phyloP scores from a whole-genome alignment of 2,329 filamentous ascomycete species.

The Epicoccum nigrum region DNA sequence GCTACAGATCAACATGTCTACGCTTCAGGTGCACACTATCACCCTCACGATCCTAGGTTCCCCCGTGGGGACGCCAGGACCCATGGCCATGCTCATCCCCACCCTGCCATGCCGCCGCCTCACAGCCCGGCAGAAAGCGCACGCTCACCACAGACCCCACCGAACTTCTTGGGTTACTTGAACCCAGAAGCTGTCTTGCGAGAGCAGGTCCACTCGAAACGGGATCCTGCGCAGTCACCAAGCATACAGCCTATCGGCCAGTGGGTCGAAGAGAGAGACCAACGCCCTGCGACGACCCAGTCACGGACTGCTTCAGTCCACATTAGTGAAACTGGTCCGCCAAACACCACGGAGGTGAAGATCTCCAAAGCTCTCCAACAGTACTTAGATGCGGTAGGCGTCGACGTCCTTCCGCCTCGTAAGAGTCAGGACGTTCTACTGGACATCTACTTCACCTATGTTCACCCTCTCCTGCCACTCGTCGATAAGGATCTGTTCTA shows the following conservation, averaged over 20 bases:
- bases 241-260: constrained; percentile 41
- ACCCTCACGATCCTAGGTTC: constrained; percentile 34
- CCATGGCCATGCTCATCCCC: constrained; percentile 30
- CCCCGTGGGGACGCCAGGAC: constrained; percentile 29
- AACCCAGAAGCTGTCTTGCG: constrained; percentile 56
- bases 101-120: constrained; percentile 41
- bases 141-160: constrained; percentile 41
- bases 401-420: constrained; percentile 43
- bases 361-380: constrained; percentile 43
- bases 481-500: constrained; percentile 53
- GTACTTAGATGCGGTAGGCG: constrained; percentile 48
- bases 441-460: constrained; percentile 53
- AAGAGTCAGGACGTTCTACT: constrained; percentile 48
- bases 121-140: constrained; percentile 40
- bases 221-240: constrained; percentile 39
- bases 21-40: constrained; percentile 27
- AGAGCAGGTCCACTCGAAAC: constrained; percentile 48
- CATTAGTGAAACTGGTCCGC: constrained; percentile 40
- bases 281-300: constrained; percentile 28
- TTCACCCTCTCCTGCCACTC: constrained; percentile 56
- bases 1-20: constrained; percentile 38
- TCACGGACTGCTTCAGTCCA: constrained; percentile 32
- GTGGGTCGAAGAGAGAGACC: constrained; percentile 44
- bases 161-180: constrained; percentile 55
- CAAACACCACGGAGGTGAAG: constrained; percentile 39